A percentile compares a stretch with the other conserved stretches of the same genome.
phyloP scores from a whole-genome alignment of 805 yeast genomes.

The Ogataea glucozyma region DNA sequence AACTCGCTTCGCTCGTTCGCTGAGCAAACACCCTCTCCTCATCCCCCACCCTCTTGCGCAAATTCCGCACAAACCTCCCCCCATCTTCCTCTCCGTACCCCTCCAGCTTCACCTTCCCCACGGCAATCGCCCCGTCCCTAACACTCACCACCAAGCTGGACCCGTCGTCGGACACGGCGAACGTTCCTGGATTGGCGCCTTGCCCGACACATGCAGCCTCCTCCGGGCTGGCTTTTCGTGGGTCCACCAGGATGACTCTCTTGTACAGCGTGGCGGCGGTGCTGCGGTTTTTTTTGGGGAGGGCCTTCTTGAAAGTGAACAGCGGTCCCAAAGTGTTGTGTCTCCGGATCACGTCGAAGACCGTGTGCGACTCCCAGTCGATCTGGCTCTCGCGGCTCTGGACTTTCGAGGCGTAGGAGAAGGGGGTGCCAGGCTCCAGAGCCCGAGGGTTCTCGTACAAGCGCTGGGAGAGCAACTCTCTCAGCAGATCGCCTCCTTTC shows the following conservation, averaged over 20 bases:
- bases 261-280: slow-evolving; percentile 11
- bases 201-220: background rate
- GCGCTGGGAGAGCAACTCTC: slow-evolving; percentile 41
- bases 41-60: slow-evolving; percentile 50
- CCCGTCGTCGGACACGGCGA: slow-evolving; percentile 16
- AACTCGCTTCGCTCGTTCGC: background rate
- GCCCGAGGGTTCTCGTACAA: slow-evolving; percentile 24
- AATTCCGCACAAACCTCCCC: slow-evolving; percentile 41
- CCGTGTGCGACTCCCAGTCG: slow-evolving; percentile 45
- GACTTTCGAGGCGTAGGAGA: slow-evolving; percentile 62
- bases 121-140: slow-evolving; percentile 42
- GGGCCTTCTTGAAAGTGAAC: slow-evolving; percentile 42
- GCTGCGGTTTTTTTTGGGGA: slow-evolving; percentile 28
- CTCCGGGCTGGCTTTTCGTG: slow-evolving; percentile 21
- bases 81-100: slow-evolving; percentile 51
- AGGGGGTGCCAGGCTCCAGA: slow-evolving; percentile 32
- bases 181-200: slow-evolving; percentile 28
- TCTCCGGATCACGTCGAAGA: slow-evolving; percentile 43
- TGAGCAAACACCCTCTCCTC: slow-evolving; percentile 5
- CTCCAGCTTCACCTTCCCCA: slow-evolving; percentile 50
- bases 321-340: slow-evolving; percentile 58
- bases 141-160: slow-evolving; percentile 43
- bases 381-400: slow-evolving; percentile 43
- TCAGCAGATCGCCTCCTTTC: slow-evolving; percentile 62
- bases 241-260: slow-evolving; percentile 51